Base-by-base conservation (phyloP, 768 basidiomycete genomes). In the Lactarius hengduanensis region DNA sequence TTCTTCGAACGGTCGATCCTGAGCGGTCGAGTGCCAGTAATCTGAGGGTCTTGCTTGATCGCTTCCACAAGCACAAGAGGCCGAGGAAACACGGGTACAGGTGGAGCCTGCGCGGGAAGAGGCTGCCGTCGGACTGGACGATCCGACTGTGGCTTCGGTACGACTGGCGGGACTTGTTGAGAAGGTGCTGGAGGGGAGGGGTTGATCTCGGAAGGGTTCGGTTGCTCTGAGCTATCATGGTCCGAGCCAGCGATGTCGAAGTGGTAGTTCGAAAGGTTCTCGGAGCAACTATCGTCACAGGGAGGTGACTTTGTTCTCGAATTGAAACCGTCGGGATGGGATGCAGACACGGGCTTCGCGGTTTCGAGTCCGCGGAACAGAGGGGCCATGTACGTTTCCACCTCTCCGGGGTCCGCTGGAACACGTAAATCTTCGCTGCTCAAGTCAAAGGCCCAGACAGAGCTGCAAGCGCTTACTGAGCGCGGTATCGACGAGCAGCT, bases 401-500 rank as follows among this genome's bases (percentile, higher is more conserved):
- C 38, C 9, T 62, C 61, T 13, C 11, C n/a, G 11, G 8, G 15
- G 45, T 28, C 20, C 16, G 20, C 36, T 5, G 20, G 43, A n/a
- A 3, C 4, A 43, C 30, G n/a, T 32, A 56, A 9, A 34, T 62
- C 56, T 32, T 62, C 65, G 22, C 66, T 38, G 41, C 57, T 45
- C 13, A 32, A 11, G 20, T 63, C 40, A 22, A 67, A 40, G 26
- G 16, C 22, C 22, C 26, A 43, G 4, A 28, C 9, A 6, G 66
- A 59, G 57, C 66, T 56, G 53, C 34, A 55, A 7, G 34, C 20
- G 36, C 62, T 67, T 1, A 67, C 66, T 43, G 66, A 59, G 9
- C 66, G 66, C 43, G 66, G 66, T 34, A 67, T 63, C 1, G 66
- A 67, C 26, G 66, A 20, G 43, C 66, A 67, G 20, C 66, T 67